Percentiles rank a stretch among this genome's conserved stretches.
phyloP scores from a whole-genome alignment of 257 asterid species.

The Forsythia suspensa region DNA sequence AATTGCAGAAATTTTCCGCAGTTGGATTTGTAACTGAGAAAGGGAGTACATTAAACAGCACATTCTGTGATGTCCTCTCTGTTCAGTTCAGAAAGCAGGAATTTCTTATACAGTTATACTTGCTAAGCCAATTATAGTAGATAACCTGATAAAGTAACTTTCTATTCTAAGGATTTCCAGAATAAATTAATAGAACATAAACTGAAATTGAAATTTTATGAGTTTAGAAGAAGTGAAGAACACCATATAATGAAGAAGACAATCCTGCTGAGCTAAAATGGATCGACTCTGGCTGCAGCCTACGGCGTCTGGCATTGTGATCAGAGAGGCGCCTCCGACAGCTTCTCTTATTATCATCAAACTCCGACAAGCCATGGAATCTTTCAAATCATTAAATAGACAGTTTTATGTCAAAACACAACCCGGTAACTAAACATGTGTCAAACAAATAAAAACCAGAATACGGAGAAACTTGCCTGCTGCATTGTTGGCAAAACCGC shows the following conservation, averaged over 20 bases:
- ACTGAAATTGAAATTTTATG: not conserved
- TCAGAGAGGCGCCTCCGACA: conserved; percentile 75
- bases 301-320: conserved; percentile 82
- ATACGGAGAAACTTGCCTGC: conserved; percentile 48
- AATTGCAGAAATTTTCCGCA: conserved; percentile 25
- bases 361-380: conserved; percentile 72
- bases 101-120: not conserved
- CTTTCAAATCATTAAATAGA: conserved; percentile 32
- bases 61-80: conserved; percentile 33
- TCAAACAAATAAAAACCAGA: not conserved
- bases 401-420: not conserved
- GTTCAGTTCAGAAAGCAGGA: conserved; percentile 1
- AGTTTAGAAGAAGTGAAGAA: not conserved
- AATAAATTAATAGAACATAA: not conserved
- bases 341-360: conserved; percentile 80
- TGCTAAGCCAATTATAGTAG: not conserved
- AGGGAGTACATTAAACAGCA: conserved; percentile 33
- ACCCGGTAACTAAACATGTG: not conserved
- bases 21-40: conserved; percentile 28
- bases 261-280: conserved; percentile 37
- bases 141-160: too few relatives aligned
- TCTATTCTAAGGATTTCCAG: too few relatives aligned
- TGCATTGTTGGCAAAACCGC: conserved; percentile 85
- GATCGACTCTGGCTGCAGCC: conserved; percentile 55
- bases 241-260: conserved; percentile 53